phyloP scores from a whole-genome alignment of 2,329 filamentous ascomycete species.

The Furcasterigmium sp. region DNA sequence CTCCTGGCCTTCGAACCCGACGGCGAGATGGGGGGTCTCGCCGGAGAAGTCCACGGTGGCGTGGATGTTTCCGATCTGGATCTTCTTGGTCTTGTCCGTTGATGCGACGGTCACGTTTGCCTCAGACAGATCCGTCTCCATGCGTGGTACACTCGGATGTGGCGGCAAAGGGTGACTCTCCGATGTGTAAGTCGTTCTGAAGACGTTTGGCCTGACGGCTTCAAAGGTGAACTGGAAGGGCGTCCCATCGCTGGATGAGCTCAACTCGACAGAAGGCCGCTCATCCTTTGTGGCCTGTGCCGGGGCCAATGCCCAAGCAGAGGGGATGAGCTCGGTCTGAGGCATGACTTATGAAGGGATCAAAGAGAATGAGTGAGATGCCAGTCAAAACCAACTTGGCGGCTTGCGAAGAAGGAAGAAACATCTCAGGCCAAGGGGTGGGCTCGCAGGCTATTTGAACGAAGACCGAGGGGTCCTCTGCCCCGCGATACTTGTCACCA shows the following conservation, averaged over 20 bases:
- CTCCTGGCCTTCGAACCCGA: constrained; percentile 43
- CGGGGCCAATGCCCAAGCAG: constrained; percentile 20
- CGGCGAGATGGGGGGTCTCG: constrained; percentile 47
- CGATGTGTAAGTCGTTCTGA: constrained; percentile 63
- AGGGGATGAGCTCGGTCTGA: constrained; percentile 9
- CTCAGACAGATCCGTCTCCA: constrained; percentile 20
- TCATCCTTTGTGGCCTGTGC: constrained; percentile 19
- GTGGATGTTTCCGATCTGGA: constrained; percentile 41
- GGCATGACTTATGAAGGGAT: neutral
- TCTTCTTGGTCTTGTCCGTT: constrained; percentile 27
- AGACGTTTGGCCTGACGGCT: constrained; percentile 55
- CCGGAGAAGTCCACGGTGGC: constrained; percentile 55
- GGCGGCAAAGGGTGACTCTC: constrained; percentile 58
- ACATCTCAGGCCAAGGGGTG: too few species aligned
- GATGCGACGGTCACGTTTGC: constrained; percentile 23
- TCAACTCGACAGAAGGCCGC: constrained; percentile 15
- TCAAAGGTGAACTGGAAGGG: constrained; percentile 59
- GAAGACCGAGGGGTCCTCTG: too few species aligned
- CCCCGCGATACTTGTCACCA: too few species aligned
- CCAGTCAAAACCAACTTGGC: neutral
- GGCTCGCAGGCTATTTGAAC: too few species aligned
- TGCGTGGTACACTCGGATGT: constrained; percentile 51
- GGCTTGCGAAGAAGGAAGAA: too few species aligned
- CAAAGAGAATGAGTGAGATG: neutral
- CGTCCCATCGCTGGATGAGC: constrained; percentile 11